Conservation (phyloP, 2,329 filamentous ascomycete genomes). For the Thielaviopsis ethacetica region DNA sequence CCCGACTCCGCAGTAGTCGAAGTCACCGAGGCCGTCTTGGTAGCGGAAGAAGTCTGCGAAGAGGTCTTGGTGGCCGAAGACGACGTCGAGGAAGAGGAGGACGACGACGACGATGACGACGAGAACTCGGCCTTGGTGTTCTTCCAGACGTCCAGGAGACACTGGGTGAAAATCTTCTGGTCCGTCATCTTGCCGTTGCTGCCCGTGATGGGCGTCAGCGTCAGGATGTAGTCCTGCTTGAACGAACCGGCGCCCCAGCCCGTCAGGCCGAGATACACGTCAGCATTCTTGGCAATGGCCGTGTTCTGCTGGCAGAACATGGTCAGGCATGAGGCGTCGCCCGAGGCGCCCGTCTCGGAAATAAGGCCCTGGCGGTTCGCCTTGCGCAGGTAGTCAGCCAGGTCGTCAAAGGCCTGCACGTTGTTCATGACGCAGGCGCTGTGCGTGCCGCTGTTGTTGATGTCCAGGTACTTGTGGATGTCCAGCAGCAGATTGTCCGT, state of each 20-base stretch:
- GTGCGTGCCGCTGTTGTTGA: slow-evolving; percentile 37
- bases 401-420: slow-evolving; percentile 27
- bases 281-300: slow-evolving; percentile 28
- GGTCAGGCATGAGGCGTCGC: slow-evolving; percentile 23
- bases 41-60: not conserved
- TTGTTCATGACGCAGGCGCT: slow-evolving; percentile 37
- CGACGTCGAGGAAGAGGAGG: not conserved
- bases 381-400: slow-evolving; percentile 29
- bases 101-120: not conserved
- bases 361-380: slow-evolving; percentile 28
- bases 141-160: slow-evolving; percentile 15
- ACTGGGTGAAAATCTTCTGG: slow-evolving; percentile 16
- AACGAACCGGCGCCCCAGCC: slow-evolving; percentile 31
- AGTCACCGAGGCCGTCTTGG: not conserved
- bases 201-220: slow-evolving; percentile 24
- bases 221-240: slow-evolving; percentile 24
- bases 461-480: slow-evolving; percentile 45
- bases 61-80: not conserved
- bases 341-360: slow-evolving; percentile 31
- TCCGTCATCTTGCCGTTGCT: slow-evolving; percentile 14
- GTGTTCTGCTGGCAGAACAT: slow-evolving; percentile 30
- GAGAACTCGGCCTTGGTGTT: not conserved
- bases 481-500: slow-evolving; percentile 40
- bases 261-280: slow-evolving; percentile 30
- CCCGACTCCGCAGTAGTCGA: not conserved